A percentile compares a stretch with the other conserved stretches of the same genome.
phyloP scores from a whole-genome alignment of 2,329 filamentous ascomycete species.

The Alternaria arborescens region DNA sequence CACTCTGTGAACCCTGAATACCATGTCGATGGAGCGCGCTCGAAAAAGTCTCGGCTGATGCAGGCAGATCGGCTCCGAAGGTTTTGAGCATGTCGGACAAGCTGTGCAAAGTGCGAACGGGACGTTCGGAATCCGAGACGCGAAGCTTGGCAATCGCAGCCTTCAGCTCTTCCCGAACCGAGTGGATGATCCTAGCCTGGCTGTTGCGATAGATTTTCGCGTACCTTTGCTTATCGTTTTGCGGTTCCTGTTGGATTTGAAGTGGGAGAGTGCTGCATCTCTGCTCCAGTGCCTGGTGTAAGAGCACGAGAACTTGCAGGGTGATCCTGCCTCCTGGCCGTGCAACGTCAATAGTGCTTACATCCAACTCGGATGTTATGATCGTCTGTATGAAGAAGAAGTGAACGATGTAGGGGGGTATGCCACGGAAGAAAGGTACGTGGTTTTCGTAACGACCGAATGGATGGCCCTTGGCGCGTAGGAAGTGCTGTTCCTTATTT shows the following conservation, averaged over 20 bases:
- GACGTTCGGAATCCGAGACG: constrained; percentile 1
- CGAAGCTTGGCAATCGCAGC: constrained; percentile 20
- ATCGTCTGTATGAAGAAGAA: constrained; percentile 42
- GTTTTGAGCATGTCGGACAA: constrained; percentile 20
- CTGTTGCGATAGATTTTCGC: constrained; percentile 55
- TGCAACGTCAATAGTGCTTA: constrained; percentile 18
- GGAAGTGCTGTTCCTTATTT: constrained; percentile 42
- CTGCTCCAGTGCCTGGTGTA: constrained; percentile 37
- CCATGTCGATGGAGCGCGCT: constrained; percentile 21
- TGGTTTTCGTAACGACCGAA: constrained; percentile 45
- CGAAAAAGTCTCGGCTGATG: constrained; percentile 17
- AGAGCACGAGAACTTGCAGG: constrained; percentile 30
- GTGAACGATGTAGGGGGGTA: constrained; percentile 47
- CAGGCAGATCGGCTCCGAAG: constrained; percentile 23
- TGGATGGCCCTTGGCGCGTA: constrained; percentile 44
- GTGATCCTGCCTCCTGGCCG: constrained; percentile 31
- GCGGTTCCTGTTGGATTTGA: neutral
- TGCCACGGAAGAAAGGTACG: constrained; percentile 42
- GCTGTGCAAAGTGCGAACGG: constrained; percentile 23
- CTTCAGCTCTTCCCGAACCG: constrained; percentile 33
- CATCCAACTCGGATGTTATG: constrained; percentile 28
- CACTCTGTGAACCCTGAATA: constrained; percentile 15
- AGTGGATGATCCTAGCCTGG: constrained; percentile 46
- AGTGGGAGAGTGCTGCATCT: constrained; percentile 32
- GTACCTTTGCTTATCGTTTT: constrained; percentile 52